Evolutionary conservation across 2,329 filamentous ascomycete species (phyloP).

Genomic region (Scytalidium lignicola): DNA sequence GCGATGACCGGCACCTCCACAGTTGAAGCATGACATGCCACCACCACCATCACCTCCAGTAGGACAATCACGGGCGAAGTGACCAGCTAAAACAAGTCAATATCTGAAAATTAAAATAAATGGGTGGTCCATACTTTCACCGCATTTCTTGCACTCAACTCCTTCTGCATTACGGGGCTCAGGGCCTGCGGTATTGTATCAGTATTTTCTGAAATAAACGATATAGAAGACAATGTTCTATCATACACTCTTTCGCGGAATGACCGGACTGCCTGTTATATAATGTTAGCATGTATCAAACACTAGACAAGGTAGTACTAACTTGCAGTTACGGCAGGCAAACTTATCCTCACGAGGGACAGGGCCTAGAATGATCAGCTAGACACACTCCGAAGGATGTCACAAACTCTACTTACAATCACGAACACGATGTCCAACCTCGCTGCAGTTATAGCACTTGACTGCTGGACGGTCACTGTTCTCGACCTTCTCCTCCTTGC

Average conservation of each 20-base stretch:
- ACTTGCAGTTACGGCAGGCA: constrained; percentile 65
- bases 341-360: constrained; percentile 58
- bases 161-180: constrained; percentile 54
- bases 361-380: constrained; percentile 34
- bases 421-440: constrained; percentile 60
- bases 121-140: constrained; percentile 19
- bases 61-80: constrained; percentile 60
- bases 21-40: constrained; percentile 55
- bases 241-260: constrained; percentile 26
- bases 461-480: constrained; percentile 40
- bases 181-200: constrained; percentile 15
- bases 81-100: constrained; percentile 44
- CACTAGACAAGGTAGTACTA: constrained; percentile 24
- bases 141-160: constrained; percentile 31
- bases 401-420: constrained; percentile 50
- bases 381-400: background rate
- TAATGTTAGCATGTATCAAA: constrained; percentile 26
- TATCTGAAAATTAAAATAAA: background rate
- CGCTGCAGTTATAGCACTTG: constrained; percentile 60
- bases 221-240: background rate
- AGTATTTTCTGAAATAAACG: background rate
- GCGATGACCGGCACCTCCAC: constrained; percentile 57
- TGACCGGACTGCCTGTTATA: constrained; percentile 29
- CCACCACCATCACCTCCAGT: constrained; percentile 46
- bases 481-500: constrained; percentile 52